phyloP scores from a whole-genome alignment of 2,329 filamentous ascomycete genomes.

The Coniochaeta pulveracea region DNA sequence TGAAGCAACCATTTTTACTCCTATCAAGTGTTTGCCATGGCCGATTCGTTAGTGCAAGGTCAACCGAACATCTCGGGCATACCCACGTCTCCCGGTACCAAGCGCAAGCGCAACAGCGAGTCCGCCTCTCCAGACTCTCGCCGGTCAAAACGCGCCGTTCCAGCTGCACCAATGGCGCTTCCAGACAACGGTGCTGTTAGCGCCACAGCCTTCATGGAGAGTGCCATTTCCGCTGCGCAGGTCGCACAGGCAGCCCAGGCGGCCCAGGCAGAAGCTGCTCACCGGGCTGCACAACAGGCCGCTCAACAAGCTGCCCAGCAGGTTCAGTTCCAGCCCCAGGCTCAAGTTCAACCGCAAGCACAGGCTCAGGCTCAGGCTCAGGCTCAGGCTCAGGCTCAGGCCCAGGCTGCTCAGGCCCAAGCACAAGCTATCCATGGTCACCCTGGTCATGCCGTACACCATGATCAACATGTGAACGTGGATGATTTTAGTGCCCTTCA shows the following conservation, averaged over 20 bases:
- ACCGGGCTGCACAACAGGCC: constrained; percentile 13
- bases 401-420: constrained; percentile 1
- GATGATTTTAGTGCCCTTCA: constrained; percentile 46
- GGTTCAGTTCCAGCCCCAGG: neutral
- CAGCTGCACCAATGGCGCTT: constrained; percentile 31
- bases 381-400: constrained; percentile 1
- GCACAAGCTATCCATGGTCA: neutral
- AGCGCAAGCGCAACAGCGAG: constrained; percentile 42
- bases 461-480: constrained; percentile 26
- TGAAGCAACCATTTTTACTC: too few relatives aligned
- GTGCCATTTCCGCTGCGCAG: constrained; percentile 34
- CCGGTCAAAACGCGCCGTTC: constrained; percentile 37
- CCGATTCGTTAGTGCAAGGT: constrained; percentile 32
- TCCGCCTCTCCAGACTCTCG: constrained; percentile 35
- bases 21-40: constrained; percentile 33
- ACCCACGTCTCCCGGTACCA: constrained; percentile 33
- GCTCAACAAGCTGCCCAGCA: constrained; percentile 11
- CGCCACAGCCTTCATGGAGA: constrained; percentile 42
- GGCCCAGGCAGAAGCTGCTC: constrained; percentile 11
- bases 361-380: constrained; percentile 1
- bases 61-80: constrained; percentile 34
- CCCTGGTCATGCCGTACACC: neutral
- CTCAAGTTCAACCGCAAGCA: neutral
- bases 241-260: constrained; percentile 20
- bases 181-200: constrained; percentile 29